These are phyloP conservation scores for Metschnikowia peoriensis DNA, from an alignment of 805 yeast species.

Conservation along the genomic window DNA sequence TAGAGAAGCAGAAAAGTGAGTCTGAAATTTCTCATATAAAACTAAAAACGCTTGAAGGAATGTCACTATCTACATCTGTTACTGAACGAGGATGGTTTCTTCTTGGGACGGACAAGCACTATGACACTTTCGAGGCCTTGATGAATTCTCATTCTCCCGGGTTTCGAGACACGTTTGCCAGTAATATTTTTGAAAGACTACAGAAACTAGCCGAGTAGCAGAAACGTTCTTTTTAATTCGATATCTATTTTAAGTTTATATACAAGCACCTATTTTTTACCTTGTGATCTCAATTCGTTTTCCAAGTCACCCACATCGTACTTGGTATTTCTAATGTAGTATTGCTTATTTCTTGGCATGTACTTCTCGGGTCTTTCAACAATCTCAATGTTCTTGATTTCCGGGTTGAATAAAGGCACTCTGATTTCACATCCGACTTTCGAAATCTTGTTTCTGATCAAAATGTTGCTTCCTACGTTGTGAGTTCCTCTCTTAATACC, in stretches of 20 bases:
- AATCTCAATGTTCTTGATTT: conserved; percentile 72
- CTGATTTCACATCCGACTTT: conserved; percentile 85
- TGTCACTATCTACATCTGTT: conserved; percentile 5
- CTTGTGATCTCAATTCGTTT: conserved; percentile 26
- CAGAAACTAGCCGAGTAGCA: conserved; percentile 1
- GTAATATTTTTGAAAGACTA: conserved; percentile 12
- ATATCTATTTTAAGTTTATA: conserved; percentile 1
- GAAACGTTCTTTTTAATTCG: conserved; percentile 1
- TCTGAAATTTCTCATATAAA: conserved; percentile 2
- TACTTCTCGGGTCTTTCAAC: conserved; percentile 71
- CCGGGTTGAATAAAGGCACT: conserved; percentile 78
- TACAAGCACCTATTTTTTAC: conserved; percentile 11
- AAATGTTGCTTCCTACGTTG: conserved; percentile 69
- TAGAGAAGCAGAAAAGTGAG: background rate
- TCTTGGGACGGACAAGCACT: conserved; percentile 1
- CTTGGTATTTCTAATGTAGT: conserved; percentile 79
- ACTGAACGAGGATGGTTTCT: conserved; percentile 15
- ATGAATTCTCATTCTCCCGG: conserved; percentile 14
- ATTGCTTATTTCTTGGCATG: conserved; percentile 78
- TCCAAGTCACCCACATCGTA: conserved; percentile 68
- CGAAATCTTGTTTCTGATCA: conserved; percentile 77
- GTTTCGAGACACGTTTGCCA: conserved; percentile 16
- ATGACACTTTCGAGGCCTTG: conserved; percentile 19
- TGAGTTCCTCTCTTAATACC: conserved; percentile 64
- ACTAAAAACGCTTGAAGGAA: conserved; percentile 13